These are phyloP conservation scores for Umbilicaria muhlenbergii DNA, from an alignment of 495 filamentous ascomycete genomes.

Conservation along the genomic window DNA sequence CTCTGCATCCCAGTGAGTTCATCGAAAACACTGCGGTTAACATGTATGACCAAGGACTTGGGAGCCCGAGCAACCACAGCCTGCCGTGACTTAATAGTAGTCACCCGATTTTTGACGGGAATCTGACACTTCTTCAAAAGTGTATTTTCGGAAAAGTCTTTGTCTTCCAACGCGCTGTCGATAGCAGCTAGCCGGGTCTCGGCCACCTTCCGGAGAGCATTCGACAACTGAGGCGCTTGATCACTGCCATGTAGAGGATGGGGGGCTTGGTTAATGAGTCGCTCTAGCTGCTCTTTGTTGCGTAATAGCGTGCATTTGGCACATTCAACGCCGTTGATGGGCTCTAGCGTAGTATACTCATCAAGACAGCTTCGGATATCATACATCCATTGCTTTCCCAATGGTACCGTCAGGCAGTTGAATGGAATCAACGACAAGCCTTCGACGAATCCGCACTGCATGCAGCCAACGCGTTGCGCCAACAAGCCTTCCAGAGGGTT, in stretches of 20 bases:
- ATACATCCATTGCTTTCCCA: conserved; percentile 40
- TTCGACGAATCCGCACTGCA: conserved; percentile 70
- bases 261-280: conserved; percentile 22
- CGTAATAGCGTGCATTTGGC: conserved; percentile 71
- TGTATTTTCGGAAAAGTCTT: conserved; percentile 67
- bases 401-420: conserved; percentile 79
- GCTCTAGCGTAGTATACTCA: conserved; percentile 70
- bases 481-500: conserved; percentile 79
- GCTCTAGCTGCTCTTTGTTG: conserved; percentile 29
- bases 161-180: conserved; percentile 52
- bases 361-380: conserved; percentile 65
- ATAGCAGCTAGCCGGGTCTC: conserved; percentile 42
- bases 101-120: conserved; percentile 45
- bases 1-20: conserved; percentile 56
- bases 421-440: conserved; percentile 80
- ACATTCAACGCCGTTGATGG: conserved; percentile 79
- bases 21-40: conserved; percentile 86
- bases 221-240: conserved; percentile 5
- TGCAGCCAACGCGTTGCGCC: conserved; percentile 82
- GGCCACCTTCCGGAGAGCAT: conserved; percentile 22
- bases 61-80: conserved; percentile 71
- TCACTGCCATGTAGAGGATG: conserved; percentile 17
- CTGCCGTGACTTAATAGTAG: conserved; percentile 75
- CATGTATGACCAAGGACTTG: conserved; percentile 61
- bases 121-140: conserved; percentile 60